Evolutionary conservation across 805 yeast genomes (phyloP).

Genomic region (Tetrapisispora namnaoensis): DNA sequence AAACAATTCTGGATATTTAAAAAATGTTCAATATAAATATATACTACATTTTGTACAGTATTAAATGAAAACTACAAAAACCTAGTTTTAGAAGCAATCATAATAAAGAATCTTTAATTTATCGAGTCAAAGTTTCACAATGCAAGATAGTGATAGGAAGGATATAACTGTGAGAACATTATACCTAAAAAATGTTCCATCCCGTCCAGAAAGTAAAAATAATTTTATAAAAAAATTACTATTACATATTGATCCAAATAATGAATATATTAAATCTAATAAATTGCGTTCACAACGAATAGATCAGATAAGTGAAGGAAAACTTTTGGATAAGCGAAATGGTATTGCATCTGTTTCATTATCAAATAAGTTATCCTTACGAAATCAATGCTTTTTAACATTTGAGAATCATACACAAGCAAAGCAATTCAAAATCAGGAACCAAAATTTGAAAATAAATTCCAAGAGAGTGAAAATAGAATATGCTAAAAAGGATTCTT

Average conservation of each 20-base stretch:
- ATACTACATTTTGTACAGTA: too few relatives aligned
- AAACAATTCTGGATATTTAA: too few relatives aligned
- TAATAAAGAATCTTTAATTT: too few relatives aligned
- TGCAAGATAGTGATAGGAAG: not conserved
- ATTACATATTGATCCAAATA: conserved; percentile 11
- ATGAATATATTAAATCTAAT: conserved; percentile 8
- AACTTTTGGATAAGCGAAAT: conserved; percentile 10
- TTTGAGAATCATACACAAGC: conserved; percentile 12
- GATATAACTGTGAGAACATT: conserved; percentile 5
- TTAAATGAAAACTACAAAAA: too few relatives aligned
- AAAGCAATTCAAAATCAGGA: conserved; percentile 8
- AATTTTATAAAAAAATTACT: conserved; percentile 13
- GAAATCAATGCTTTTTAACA: conserved; percentile 20
- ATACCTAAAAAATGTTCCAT: conserved; percentile 17
- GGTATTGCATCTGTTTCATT: conserved; percentile 13
- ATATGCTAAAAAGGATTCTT: conserved; percentile 19
- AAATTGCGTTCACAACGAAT: not conserved
- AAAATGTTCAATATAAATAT: too few relatives aligned
- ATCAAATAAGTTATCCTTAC: conserved; percentile 8
- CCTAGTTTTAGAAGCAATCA: too few relatives aligned
- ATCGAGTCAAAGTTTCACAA: not conserved
- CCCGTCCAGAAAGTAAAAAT: conserved; percentile 16
- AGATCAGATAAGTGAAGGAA: not conserved
- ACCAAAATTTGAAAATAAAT: conserved; percentile 9
- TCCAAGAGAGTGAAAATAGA: conserved; percentile 15